Evolutionary conservation across 163 green algal species (phyloP).

Genomic region (Prototheca stagnorum): DNA sequence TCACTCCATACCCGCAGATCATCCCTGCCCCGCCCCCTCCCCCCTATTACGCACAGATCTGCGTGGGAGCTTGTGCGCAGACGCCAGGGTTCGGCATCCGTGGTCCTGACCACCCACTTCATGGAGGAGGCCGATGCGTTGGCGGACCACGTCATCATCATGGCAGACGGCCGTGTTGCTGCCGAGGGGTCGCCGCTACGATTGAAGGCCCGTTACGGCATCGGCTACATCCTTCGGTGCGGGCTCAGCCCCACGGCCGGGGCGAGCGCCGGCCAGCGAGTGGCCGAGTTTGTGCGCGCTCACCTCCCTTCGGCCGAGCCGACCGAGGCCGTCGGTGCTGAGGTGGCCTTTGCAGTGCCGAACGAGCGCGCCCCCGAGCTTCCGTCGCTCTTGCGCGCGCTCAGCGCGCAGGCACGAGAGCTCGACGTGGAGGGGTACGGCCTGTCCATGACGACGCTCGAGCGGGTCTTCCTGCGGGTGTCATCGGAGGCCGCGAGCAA

Average conservation of each 20-base stretch:
- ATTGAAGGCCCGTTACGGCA: constrained; percentile 73
- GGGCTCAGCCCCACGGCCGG: constrained; percentile 3
- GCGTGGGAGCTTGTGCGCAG: constrained; percentile 52
- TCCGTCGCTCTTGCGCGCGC: constrained; percentile 27
- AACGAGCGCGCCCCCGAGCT: constrained; percentile 26
- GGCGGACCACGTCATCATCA: constrained; percentile 77
- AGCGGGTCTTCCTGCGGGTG: constrained; percentile 47
- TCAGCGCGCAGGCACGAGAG: constrained; percentile 23
- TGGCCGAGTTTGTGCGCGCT: neutral
- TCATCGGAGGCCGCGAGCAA: neutral
- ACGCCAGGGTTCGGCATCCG: constrained; percentile 47
- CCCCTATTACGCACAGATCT: constrained; percentile 28
- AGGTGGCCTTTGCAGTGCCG: constrained; percentile 38
- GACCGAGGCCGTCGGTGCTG: constrained; percentile 32
- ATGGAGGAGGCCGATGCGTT: constrained; percentile 91
- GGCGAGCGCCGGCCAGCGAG: neutral
- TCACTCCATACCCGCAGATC: too few relatives aligned
- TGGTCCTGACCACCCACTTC: constrained; percentile 83
- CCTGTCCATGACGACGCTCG: constrained; percentile 56
- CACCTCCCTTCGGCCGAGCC: constrained; percentile 11
- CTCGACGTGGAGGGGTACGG: constrained; percentile 61
- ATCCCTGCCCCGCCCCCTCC: too few relatives aligned
- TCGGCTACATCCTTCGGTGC: constrained; percentile 52
- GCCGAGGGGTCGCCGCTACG: constrained; percentile 46
- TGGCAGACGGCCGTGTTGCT: constrained; percentile 56